Conservation (phyloP, 495 filamentous ascomycete species). For the Annulohypoxylon maeteangense region DNA sequence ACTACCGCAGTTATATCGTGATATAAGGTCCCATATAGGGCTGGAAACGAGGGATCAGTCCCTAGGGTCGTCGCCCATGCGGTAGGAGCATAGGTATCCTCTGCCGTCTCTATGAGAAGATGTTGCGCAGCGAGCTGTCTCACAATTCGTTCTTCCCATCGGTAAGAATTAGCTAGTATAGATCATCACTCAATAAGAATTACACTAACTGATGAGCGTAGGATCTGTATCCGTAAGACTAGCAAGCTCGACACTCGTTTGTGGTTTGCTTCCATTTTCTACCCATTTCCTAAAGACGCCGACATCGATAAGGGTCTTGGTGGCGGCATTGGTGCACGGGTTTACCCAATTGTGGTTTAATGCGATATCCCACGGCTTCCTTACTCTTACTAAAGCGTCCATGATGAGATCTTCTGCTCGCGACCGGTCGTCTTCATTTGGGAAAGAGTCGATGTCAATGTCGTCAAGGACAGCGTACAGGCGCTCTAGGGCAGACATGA, state of each 20-base stretch:
- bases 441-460: conserved; percentile 12
- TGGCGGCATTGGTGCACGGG: conserved; percentile 11
- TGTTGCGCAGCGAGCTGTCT: conserved; percentile 23
- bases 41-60: conserved; percentile 31
- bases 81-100: conserved; percentile 22
- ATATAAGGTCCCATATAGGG: neutral
- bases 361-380: conserved; percentile 24
- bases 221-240: conserved; percentile 36
- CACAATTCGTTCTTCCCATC: conserved; percentile 10
- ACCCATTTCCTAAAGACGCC: conserved; percentile 47
- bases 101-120: conserved; percentile 14
- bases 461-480: conserved; percentile 4
- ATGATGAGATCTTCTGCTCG: conserved; percentile 13
- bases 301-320: conserved; percentile 44
- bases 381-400: neutral
- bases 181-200: neutral
- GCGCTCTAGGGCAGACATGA: neutral
- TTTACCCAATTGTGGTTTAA: conserved; percentile 25
- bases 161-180: neutral
- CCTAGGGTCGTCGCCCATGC: conserved; percentile 24
- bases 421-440: conserved; percentile 7
- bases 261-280: conserved; percentile 28
- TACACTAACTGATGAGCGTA: conserved; percentile 31
- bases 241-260: conserved; percentile 35
- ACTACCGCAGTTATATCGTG: neutral